Conservation (phyloP, 1,284 basidiomycete genomes). For the Cutaneotrichosporon daszewskae region DNA sequence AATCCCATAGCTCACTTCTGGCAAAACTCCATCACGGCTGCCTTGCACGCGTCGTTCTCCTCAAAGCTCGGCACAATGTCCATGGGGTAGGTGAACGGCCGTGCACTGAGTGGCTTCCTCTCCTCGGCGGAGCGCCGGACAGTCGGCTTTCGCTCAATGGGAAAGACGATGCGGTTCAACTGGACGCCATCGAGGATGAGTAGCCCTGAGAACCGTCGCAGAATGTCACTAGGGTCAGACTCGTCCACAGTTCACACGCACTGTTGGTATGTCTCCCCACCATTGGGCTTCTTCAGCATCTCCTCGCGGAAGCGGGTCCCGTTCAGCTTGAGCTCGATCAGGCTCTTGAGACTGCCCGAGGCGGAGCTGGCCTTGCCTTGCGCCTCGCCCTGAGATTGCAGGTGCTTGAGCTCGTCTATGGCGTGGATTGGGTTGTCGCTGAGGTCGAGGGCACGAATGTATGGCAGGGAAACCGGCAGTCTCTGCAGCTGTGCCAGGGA, state of each 20-base stretch:
- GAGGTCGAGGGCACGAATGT: constrained; percentile 44
- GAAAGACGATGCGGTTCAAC: constrained; percentile 52
- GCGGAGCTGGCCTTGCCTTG: constrained; percentile 37
- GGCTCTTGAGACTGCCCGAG: constrained; percentile 33
- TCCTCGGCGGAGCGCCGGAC: constrained; percentile 27
- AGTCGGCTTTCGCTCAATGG: constrained; percentile 37
- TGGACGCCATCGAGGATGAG: constrained; percentile 42
- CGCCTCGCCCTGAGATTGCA: constrained; percentile 33
- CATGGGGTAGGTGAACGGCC: constrained; percentile 39
- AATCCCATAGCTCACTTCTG: constrained; percentile 1
- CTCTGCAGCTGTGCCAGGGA: constrained; percentile 29
- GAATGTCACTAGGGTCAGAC: constrained; percentile 32
- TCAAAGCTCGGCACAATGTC: constrained; percentile 33
- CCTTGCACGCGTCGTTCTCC: constrained; percentile 32
- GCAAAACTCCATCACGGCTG: constrained; percentile 48
- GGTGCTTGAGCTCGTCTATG: constrained; percentile 28
- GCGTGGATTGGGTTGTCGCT: constrained; percentile 37
- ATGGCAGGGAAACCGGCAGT: constrained; percentile 34
- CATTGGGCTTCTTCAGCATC: constrained; percentile 24
- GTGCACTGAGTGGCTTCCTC: constrained; percentile 23
- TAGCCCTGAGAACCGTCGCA: constrained; percentile 44
- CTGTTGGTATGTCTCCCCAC: constrained; percentile 39
- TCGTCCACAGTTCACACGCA: constrained; percentile 11
- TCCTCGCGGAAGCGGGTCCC: constrained; percentile 34
- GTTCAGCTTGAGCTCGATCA: constrained; percentile 41